Evolutionary conservation across 345 rosid genomes (phyloP), one percentile per base, ranked within the genome.

Genomic region (Eucalyptus grandis): DNA sequence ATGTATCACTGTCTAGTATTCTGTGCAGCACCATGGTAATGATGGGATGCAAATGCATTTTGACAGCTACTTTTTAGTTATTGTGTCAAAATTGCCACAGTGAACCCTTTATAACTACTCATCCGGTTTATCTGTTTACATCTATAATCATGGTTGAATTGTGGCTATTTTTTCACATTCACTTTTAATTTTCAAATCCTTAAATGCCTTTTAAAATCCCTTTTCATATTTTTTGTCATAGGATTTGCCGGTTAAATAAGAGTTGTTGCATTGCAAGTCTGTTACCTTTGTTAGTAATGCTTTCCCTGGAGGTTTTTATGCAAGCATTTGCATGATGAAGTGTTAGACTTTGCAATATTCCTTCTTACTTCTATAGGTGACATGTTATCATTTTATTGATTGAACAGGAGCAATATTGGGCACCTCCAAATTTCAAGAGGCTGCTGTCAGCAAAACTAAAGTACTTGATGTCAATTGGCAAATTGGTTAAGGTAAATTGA

Each of bases 391-490:
- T 9, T 26, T 72, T 88, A 17, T 82, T 90, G 46, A 77, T 88
- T 51, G 80, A 92, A 87, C 86, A 98, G 99, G 99, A 97, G 89
- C 98, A 97, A 93, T 98, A 96, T 93, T 94, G 98, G 95, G 96
- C 99, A 90, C 99, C 99, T 85, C 94, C 92, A 58, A 98, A 98
- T 92, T 97, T 98, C 88, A 97, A 95, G 93, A 95, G 97, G 94
- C 87, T 94, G 88, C 93, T 98, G 91, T 97, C 99, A 16, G 94
- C 95, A 89, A 97, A 97, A 93, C 91, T 98, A 30, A 98, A 96
- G 95, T 92, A 93, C 93, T 89, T 97, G 94, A 94, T 94, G n/a
- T 93, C 95, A 65, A 91, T 92, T 80, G 97, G 99, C 60, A 96
- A 95, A 94, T 94, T 98, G 86, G 85, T 95, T 89, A 98, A 98